phyloP scores from a whole-genome alignment of 208 protist genomes.

The Trypanosoma theileri region DNA sequence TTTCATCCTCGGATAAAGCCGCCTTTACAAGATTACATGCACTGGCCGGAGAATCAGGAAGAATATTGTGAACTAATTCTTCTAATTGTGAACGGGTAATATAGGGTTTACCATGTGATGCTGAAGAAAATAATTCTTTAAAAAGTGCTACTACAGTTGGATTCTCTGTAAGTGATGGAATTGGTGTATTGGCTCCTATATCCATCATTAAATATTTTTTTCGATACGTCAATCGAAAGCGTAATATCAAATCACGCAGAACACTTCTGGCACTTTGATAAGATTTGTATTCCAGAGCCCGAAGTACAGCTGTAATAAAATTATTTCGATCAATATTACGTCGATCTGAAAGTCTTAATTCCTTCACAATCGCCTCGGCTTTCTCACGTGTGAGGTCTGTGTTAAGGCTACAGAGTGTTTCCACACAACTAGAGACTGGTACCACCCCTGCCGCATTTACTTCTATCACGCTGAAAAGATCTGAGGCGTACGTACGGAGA shows the following conservation, averaged over 20 bases:
- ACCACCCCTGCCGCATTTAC: constrained; percentile 1
- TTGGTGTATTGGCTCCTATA: not conserved
- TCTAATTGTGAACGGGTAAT: constrained; percentile 13
- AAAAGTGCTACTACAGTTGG: constrained; percentile 8
- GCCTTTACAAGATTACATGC: constrained; percentile 13
- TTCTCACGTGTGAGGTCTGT: constrained; percentile 6
- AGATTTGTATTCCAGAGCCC: not conserved
- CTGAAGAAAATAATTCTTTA: constrained; percentile 11
- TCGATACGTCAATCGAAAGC: constrained; percentile 14
- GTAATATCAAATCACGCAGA: constrained; percentile 9
- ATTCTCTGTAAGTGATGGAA: constrained; percentile 12
- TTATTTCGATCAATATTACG: constrained; percentile 1
- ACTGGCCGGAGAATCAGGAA: not conserved
- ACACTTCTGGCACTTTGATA: not conserved
- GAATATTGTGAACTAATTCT: constrained; percentile 4
- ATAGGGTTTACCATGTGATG: constrained; percentile 1
- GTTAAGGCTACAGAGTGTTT: constrained; percentile 16
- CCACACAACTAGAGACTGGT: not conserved
- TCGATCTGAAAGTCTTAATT: not conserved
- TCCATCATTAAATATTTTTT: constrained; percentile 26
- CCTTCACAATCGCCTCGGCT: not conserved
- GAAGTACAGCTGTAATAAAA: constrained; percentile 6
- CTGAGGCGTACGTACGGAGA: not conserved
- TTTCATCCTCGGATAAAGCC: constrained; percentile 15
- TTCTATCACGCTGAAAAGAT: constrained; percentile 22